Evolutionary conservation across 2,329 filamentous ascomycete species (phyloP).

Genomic region (Camptophora hylomeconis): DNA sequence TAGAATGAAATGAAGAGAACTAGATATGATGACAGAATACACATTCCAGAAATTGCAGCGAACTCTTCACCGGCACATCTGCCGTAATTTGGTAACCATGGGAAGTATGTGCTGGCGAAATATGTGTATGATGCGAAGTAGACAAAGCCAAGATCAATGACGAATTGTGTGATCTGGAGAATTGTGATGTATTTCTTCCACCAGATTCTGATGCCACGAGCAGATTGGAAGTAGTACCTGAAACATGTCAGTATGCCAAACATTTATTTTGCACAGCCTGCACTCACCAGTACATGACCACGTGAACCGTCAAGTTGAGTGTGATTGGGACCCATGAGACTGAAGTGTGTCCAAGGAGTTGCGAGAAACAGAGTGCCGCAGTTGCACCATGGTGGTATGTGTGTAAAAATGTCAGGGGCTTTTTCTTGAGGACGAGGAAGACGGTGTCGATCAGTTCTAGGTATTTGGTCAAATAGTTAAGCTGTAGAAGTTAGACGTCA

Average conservation of each 20-base stretch:
- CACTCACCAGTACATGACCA: slow-evolving; percentile 96
- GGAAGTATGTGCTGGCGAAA: slow-evolving; percentile 85
- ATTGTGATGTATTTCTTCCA: slow-evolving; percentile 99
- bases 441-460: slow-evolving; percentile 89
- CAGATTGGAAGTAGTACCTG: slow-evolving; percentile 99
- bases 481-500: slow-evolving; percentile 35
- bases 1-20: slow-evolving; percentile 99
- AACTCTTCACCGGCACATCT: slow-evolving; percentile 93
- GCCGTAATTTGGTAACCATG: slow-evolving; percentile 68
- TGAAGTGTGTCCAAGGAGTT: slow-evolving; percentile 81
- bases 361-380: slow-evolving; percentile 93
- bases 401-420: slow-evolving; percentile 96
- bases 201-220: slow-evolving; percentile 89
- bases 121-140: slow-evolving; percentile 99
- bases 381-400: slow-evolving; percentile 98
- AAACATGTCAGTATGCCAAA: slow-evolving; percentile 53
- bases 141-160: slow-evolving; percentile 94
- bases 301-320: slow-evolving; percentile 86
- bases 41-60: slow-evolving; percentile 82
- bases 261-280: neutral
- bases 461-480: slow-evolving; percentile 98
- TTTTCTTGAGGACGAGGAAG: slow-evolving; percentile 98
- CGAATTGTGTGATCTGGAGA: slow-evolving; percentile 92
- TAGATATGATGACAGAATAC: slow-evolving; percentile 85
- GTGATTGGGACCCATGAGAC: slow-evolving; percentile 93